Conservation (phyloP, 2,329 filamentous ascomycete species). For the Byssoonygena ceratinophila region DNA sequence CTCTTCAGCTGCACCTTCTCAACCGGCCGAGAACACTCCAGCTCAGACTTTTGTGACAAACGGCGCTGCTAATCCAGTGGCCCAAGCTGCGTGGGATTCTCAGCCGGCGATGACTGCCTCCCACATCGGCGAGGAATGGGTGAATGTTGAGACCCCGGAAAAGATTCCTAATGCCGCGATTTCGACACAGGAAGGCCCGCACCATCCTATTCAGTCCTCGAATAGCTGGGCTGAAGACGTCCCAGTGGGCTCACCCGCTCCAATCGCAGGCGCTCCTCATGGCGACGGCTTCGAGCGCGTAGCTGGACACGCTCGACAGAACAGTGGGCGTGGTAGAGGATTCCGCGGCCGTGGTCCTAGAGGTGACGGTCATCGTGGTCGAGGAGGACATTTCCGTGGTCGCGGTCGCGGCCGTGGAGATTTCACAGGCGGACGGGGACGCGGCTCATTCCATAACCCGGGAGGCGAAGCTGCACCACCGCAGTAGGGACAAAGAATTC, state of each 20-base stretch:
- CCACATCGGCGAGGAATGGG: constrained; percentile 55
- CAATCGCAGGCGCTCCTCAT: constrained; percentile 7
- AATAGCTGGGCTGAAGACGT: constrained; percentile 79
- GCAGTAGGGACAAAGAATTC: not conserved
- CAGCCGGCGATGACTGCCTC: constrained; percentile 40
- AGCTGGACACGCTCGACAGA: constrained; percentile 26
- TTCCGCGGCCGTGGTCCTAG: constrained; percentile 28
- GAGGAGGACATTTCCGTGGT: constrained; percentile 22
- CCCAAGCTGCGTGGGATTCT: constrained; percentile 47
- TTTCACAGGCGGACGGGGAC: constrained; percentile 27
- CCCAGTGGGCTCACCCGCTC: constrained; percentile 40
- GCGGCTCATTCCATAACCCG: constrained; percentile 25
- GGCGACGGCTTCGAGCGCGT: constrained; percentile 31
- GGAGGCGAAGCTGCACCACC: constrained; percentile 19
- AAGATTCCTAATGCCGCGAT: constrained; percentile 18
- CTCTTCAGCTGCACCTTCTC: constrained; percentile 12
- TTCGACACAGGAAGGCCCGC: constrained; percentile 7
- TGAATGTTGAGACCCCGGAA: constrained; percentile 60
- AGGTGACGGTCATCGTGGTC: constrained; percentile 30
- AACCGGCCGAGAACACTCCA: constrained; percentile 21
- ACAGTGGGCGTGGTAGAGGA: constrained; percentile 29
- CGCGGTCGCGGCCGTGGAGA: constrained; percentile 30
- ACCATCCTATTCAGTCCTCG: constrained; percentile 31
- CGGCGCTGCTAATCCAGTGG: constrained; percentile 38
- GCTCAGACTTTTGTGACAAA: constrained; percentile 33